Conservation (phyloP, 768 basidiomycete genomes). For the Suillus bovinus region DNA sequence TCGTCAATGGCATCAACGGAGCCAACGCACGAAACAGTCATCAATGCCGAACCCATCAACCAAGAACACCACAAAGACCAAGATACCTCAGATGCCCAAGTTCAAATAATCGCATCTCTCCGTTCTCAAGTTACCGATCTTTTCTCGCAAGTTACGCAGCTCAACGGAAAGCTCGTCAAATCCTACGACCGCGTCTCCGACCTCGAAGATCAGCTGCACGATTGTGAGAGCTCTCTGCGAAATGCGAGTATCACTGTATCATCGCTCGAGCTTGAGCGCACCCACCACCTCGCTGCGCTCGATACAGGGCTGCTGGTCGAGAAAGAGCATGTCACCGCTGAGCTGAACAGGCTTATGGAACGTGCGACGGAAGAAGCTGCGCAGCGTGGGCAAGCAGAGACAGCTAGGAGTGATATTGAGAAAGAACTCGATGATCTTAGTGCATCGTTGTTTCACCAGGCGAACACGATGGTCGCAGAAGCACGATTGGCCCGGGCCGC, state of each 20-base stretch:
- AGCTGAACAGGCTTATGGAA: slow-evolving; percentile 93
- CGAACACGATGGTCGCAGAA: slow-evolving; percentile 97
- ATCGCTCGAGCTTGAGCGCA: slow-evolving; percentile 81
- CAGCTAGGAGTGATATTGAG: slow-evolving; percentile 80
- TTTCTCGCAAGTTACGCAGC: slow-evolving; percentile 84
- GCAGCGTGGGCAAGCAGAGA: slow-evolving; percentile 87
- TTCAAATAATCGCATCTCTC: slow-evolving; percentile 78
- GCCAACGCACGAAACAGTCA: not conserved
- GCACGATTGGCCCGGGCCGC: slow-evolving; percentile 67
- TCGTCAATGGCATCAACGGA: slow-evolving; percentile 4
- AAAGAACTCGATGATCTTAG: slow-evolving; percentile 94
- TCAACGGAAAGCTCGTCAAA: slow-evolving; percentile 90
- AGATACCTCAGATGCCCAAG: slow-evolving; percentile 64
- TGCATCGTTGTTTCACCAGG: slow-evolving; percentile 85
- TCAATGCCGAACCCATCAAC: slow-evolving; percentile 14
- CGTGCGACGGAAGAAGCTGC: slow-evolving; percentile 94
- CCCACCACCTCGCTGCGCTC: slow-evolving; percentile 84
- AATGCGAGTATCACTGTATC: slow-evolving; percentile 65
- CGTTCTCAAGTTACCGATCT: slow-evolving; percentile 83
- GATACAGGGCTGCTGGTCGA: slow-evolving; percentile 93
- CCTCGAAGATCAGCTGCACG: slow-evolving; percentile 87
- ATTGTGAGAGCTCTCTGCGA: slow-evolving; percentile 58
- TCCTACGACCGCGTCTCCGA: slow-evolving; percentile 92
- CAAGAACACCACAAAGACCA: slow-evolving; percentile 25
- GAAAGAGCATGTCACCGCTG: slow-evolving; percentile 83